Evolutionary conservation across 495 filamentous ascomycete species (phyloP).

Genomic region (Glutinoglossum americanum): DNA sequence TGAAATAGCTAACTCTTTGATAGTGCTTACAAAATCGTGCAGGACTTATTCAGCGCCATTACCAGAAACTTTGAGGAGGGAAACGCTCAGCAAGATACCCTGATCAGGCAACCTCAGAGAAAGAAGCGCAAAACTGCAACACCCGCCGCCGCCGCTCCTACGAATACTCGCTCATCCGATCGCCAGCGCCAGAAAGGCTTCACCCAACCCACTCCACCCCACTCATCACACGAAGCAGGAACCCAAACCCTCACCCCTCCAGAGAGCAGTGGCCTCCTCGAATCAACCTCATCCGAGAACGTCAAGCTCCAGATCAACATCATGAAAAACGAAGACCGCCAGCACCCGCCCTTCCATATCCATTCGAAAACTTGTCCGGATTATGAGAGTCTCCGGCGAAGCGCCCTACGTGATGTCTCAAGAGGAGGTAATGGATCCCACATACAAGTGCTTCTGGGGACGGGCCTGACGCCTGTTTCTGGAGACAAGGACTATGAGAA

Average conservation of each 20-base stretch:
- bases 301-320: constrained; percentile 22
- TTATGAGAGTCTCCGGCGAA: constrained; percentile 15
- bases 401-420: neutral
- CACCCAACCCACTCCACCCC: neutral
- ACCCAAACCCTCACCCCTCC: neutral
- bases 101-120: neutral
- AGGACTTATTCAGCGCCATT: neutral
- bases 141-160: neutral
- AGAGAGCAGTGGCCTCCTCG: constrained; percentile 15
- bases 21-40: neutral
- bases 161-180: neutral
- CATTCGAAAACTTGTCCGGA: constrained; percentile 19
- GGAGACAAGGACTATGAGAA: neutral
- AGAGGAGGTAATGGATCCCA: neutral
- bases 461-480: neutral
- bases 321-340: constrained; percentile 21
- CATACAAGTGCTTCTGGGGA: neutral
- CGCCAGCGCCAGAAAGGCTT: neutral
- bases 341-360: constrained; percentile 20
- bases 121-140: neutral
- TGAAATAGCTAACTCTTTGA: neutral
- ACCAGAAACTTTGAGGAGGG: neutral
- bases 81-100: neutral
- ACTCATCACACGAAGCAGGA: neutral
- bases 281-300: constrained; percentile 2